Base-by-base conservation (phyloP, 1,139 yeast species). In the Scheffersomyces insectosa region DNA sequence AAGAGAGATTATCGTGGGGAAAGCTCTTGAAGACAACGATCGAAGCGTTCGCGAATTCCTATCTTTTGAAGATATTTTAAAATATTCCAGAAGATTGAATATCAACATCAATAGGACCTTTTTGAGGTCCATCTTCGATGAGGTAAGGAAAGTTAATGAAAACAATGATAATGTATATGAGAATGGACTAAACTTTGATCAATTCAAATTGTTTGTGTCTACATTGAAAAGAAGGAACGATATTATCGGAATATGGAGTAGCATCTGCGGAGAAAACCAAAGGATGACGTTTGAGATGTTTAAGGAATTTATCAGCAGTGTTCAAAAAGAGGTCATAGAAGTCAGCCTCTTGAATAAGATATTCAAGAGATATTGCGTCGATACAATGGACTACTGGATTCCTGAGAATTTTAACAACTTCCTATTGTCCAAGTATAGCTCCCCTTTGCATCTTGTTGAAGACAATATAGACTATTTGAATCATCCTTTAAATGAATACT, bases 401-500 rank as follows among this genome's bases (percentile, higher is more conserved):
- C 63, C 74, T 1, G 84, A 82, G 36, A 73, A 74, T 13, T 77
- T 85, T 48, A 70, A 79, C 25, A 75, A 75, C 40, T 76, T 72
- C 50, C 59, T 86, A 15, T 54, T 72, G 31, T 82, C 88, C 1
- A 70, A 75, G 30, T 65, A 70, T 51, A 63, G 73, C 13, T 52
- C 68, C 27, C 73, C 79, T 13, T 50, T 68, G 40, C 42, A 54
- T 52, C 54, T 56, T 52, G 54, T 42, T 42, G 47, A 20, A 43
- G 39, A 75, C 64, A 47, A 47, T 1, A 55, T 48, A 4, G 39
- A 42, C 8, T 86, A 86, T 52, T 79, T 79, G 54, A 63, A 80
- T 2, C 74, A 75, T 32, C 98, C 99, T 0, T 59, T 95, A 35
- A 88, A 82, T 55, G 93, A 90, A 51, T 95, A 95, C 59, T 90